Conservation (phyloP, 2,329 filamentous ascomycete species). For the Aspergillus versicolor region DNA sequence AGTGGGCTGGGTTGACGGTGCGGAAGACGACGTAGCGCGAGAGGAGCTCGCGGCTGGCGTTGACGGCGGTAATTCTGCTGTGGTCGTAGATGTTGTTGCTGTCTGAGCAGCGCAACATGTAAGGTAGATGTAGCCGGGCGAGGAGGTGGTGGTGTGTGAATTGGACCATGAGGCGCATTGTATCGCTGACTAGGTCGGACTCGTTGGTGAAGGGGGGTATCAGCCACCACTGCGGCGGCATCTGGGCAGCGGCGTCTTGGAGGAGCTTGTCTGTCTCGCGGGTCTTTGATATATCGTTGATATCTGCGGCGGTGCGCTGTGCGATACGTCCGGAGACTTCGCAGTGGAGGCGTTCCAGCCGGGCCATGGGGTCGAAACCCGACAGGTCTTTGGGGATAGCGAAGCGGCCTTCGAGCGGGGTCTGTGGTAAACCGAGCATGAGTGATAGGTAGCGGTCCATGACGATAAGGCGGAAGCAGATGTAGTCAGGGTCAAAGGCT, state of each 20-base stretch:
- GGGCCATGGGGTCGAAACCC: slow-evolving; percentile 34
- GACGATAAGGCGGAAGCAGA: slow-evolving; percentile 42
- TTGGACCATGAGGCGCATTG: slow-evolving; percentile 46
- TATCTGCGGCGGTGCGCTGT: slow-evolving; percentile 45
- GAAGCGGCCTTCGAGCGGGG: slow-evolving; percentile 17
- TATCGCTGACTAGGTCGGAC: slow-evolving; percentile 29
- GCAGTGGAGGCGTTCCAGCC: slow-evolving; percentile 49
- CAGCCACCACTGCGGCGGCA: slow-evolving; percentile 53
- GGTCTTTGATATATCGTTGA: slow-evolving; percentile 40
- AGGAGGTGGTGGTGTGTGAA: slow-evolving; percentile 54
- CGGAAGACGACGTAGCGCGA: slow-evolving; percentile 51
- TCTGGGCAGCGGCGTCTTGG: slow-evolving; percentile 41
- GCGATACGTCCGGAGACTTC: slow-evolving; percentile 49
- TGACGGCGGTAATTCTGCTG: slow-evolving; percentile 51
- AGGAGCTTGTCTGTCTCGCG: slow-evolving; percentile 50
- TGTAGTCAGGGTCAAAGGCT: slow-evolving; percentile 18
- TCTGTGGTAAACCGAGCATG: slow-evolving; percentile 43
- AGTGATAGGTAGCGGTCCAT: slow-evolving; percentile 43
- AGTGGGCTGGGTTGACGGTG: slow-evolving; percentile 34
- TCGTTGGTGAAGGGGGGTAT: slow-evolving; percentile 21
- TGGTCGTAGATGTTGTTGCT: slow-evolving; percentile 42
- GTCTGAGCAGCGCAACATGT: slow-evolving; percentile 46
- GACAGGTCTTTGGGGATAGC: not conserved
- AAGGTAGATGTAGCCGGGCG: slow-evolving; percentile 56
- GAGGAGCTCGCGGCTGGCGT: slow-evolving; percentile 54